Conservation (phyloP, 2,329 filamentous ascomycete species). For the Phoma herbarum region DNA sequence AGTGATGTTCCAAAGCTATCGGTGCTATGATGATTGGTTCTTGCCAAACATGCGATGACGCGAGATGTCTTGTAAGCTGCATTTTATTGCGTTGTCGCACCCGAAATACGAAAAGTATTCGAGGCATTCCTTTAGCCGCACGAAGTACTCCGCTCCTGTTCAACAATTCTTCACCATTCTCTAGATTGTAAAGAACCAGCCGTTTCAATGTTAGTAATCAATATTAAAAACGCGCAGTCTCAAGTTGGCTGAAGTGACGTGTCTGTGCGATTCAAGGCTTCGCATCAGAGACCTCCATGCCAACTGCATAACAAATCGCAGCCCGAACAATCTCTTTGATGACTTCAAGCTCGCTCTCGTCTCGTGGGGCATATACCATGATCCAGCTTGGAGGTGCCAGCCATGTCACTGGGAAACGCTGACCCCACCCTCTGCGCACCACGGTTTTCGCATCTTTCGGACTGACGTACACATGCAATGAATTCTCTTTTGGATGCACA, state of each 20-base stretch:
- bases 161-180: neutral
- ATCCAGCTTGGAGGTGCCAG: conserved; percentile 45
- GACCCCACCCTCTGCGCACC: conserved; percentile 78
- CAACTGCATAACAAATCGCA: conserved; percentile 70
- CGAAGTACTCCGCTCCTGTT: neutral
- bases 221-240: neutral
- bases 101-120: neutral
- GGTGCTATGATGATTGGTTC: conserved; percentile 6
- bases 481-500: conserved; percentile 78
- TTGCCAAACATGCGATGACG: neutral
- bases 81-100: conserved; percentile 1
- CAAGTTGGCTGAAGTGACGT: neutral
- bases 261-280: neutral
- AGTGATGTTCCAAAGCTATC: conserved; percentile 8
- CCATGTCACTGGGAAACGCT: conserved; percentile 62
- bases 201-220: neutral
- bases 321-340: conserved; percentile 76
- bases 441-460: conserved; percentile 77
- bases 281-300: conserved; percentile 28
- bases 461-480: conserved; percentile 80
- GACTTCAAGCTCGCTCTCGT: conserved; percentile 72
- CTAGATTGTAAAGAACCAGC: neutral
- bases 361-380: conserved; percentile 82
- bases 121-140: neutral
- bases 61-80: conserved; percentile 1